phyloP scores from a whole-genome alignment of 148 eudicot genomes.

The Amaranthus cruentus region DNA sequence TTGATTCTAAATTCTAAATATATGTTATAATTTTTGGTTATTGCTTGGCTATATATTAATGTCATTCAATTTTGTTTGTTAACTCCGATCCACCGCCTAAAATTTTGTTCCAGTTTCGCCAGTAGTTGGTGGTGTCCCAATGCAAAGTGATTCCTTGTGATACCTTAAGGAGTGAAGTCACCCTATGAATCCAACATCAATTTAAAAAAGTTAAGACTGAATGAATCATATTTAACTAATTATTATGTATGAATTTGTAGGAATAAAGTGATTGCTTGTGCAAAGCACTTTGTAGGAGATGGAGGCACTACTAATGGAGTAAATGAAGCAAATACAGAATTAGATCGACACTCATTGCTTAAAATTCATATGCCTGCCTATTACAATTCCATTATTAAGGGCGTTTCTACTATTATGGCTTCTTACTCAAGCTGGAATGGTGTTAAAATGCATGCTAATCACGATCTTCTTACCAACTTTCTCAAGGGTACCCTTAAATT shows the following conservation, averaged over 20 bases:
- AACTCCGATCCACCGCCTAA: too few species aligned
- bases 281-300: slow-evolving; percentile 69
- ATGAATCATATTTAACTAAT: background rate
- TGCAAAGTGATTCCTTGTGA: too few species aligned
- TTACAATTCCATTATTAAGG: slow-evolving; percentile 39
- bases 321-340: slow-evolving; percentile 59
- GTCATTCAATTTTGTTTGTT: too few species aligned
- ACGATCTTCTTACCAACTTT: slow-evolving; percentile 33
- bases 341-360: slow-evolving; percentile 32
- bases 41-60: too few species aligned
- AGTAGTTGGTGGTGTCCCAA: too few species aligned
- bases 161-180: too few species aligned
- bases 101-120: too few species aligned
- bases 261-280: slow-evolving; percentile 46
- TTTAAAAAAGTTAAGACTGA: background rate
- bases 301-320: slow-evolving; percentile 62
- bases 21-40: too few species aligned
- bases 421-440: slow-evolving; percentile 56
- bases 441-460: slow-evolving; percentile 46
- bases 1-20: too few species aligned
- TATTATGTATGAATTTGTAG: background rate
- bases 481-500: slow-evolving; percentile 37
- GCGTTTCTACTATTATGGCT: slow-evolving; percentile 59
- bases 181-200: too few species aligned
- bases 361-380: slow-evolving; percentile 67